Base-by-base conservation (phyloP, 225 moss, liverwort and hornwort species). In the Physcomitrium patens region DNA sequence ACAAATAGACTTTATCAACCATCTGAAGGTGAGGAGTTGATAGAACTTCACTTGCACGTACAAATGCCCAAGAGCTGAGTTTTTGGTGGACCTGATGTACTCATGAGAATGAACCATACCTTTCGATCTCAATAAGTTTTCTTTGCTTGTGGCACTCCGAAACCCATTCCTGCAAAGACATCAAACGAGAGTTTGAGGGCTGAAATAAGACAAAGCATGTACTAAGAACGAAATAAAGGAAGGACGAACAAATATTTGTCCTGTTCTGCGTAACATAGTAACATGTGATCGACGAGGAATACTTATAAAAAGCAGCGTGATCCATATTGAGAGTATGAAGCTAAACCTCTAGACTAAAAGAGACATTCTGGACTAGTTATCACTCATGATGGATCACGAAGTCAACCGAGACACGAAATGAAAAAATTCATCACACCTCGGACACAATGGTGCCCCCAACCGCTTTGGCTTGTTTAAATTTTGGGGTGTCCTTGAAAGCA, bases 391-490 rank as follows among this genome's bases (percentile, higher is more conserved):
- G 68, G 45, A 72, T 78, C 24, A 10, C 27, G 23, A 26, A 73
- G 27, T 73, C 26, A 11, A 64, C 49, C 28, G 8, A 54, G 69
- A 37, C 58, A 73, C 4, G 24, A 11, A 41, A 47, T 17, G 42
- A n/a, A 51, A 58, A 67, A 28, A 53, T 50, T 71, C 20, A 48
- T 17, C 45, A 56, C 50, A 89, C 96, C 93, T 96, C 92, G 20
- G 89, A 78, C 63, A 93, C 91, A 62, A 96, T 88, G 54, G 91
- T 89, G 58, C 91, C 93, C 60, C 79, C 91, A 58, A 14, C 84
- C 58, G 86, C 91, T 86, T 87, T 80, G 24, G 92, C 96, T 87
- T 91, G 89, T 51, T 83, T 90, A 66, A 96, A 92, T 69, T 91
- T 89, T 44, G 96, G 93, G 41, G 96, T 96, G 65, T 90, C 82